These are phyloP conservation scores for Trifolium dubium DNA, from an alignment of 306 rosid genomes.

Conservation along the genomic window DNA sequence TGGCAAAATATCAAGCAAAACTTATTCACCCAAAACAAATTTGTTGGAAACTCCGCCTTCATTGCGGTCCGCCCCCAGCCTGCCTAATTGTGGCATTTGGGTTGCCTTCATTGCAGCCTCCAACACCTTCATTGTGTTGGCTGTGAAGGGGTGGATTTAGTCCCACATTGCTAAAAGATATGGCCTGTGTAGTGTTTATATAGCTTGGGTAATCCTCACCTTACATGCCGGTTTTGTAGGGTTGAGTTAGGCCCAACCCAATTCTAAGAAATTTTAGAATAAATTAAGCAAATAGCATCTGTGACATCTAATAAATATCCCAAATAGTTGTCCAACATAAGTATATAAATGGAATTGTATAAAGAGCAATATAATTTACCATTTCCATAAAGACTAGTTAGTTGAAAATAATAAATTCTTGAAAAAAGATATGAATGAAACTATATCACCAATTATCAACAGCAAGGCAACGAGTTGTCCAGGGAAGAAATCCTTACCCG, in stretches of 20 bases:
- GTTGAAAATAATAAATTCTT: constrained; percentile 33
- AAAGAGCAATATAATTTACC: constrained; percentile 11
- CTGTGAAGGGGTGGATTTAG: too few species aligned
- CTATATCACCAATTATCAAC: constrained; percentile 16
- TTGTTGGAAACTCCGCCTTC: too few species aligned
- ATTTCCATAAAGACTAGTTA: constrained; percentile 14
- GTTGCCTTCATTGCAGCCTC: too few species aligned
- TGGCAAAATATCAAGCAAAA: neutral
- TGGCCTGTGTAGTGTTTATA: too few species aligned
- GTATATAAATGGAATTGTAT: constrained; percentile 20
- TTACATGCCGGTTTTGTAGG: too few species aligned
- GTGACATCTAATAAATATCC: constrained; percentile 18
- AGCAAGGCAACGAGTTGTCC: constrained; percentile 15
- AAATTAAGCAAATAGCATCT: constrained; percentile 10
- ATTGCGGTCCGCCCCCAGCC: too few species aligned
- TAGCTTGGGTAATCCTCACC: too few species aligned
- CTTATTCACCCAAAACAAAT: constrained; percentile 28
- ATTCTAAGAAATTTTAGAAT: neutral
- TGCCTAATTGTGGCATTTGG: too few species aligned
- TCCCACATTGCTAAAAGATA: too few species aligned
- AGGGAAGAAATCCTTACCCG: constrained; percentile 66
- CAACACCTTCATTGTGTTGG: too few species aligned
- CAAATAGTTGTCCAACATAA: constrained; percentile 13
- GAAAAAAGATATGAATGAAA: constrained; percentile 13
- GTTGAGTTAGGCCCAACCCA: too few species aligned